phyloP scores from a whole-genome alignment of 805 yeast genomes.

The Scheffersomyces spartinae region DNA sequence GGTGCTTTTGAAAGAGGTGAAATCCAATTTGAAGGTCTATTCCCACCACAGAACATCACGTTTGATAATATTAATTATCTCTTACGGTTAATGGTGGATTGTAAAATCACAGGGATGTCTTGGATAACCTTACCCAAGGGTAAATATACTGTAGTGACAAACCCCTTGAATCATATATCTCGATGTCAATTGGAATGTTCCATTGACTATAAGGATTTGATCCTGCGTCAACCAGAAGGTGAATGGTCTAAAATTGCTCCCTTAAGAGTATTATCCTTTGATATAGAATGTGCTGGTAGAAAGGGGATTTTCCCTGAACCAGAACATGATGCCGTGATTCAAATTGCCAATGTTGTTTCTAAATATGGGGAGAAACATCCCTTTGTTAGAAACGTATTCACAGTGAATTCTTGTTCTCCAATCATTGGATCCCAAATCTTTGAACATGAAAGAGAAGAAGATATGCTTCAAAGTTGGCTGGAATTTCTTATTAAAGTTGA shows the following conservation, averaged over 20 bases:
- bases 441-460: slow-evolving; percentile 63
- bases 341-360: slow-evolving; percentile 91
- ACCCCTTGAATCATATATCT: slow-evolving; percentile 38
- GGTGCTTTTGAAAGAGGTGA: slow-evolving; percentile 79
- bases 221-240: slow-evolving; percentile 83
- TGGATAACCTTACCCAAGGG: slow-evolving; percentile 86
- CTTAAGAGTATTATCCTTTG: slow-evolving; percentile 83
- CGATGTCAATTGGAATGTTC: slow-evolving; percentile 79
- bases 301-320: slow-evolving; percentile 96
- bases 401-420: slow-evolving; percentile 82
- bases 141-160: slow-evolving; percentile 42
- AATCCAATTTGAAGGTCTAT: slow-evolving; percentile 49
- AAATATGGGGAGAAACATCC: slow-evolving; percentile 77
- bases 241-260: slow-evolving; percentile 93
- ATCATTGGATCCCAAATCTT: slow-evolving; percentile 89
- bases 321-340: slow-evolving; percentile 86
- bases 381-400: slow-evolving; percentile 88
- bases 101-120: slow-evolving; percentile 90
- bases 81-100: slow-evolving; percentile 82
- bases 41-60: slow-evolving; percentile 52
- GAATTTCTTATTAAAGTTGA: slow-evolving; percentile 77
- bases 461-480: slow-evolving; percentile 78
- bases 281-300: slow-evolving; percentile 97
- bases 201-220: slow-evolving; percentile 54
- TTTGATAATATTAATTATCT: slow-evolving; percentile 86